A percentile compares a stretch with the other conserved stretches of the same genome.
Evolutionary conservation across 177 flowering plant genomes (phyloP).

Genomic region (Vitis hybrid): DNA sequence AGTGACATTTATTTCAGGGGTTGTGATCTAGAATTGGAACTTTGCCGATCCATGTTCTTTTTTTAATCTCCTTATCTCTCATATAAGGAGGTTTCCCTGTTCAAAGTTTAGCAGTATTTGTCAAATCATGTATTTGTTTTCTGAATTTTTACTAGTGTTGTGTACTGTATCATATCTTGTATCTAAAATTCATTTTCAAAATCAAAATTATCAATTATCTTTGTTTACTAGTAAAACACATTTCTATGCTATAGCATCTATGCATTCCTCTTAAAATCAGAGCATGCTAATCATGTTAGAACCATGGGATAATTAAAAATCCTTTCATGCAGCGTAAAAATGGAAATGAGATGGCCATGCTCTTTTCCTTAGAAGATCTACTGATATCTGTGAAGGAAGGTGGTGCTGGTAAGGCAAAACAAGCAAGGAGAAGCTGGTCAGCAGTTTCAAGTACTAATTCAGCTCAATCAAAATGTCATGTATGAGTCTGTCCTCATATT

Average conservation of each 20-base stretch:
- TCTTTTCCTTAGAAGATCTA: constrained; percentile 53
- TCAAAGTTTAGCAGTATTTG: no score
- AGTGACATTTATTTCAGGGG: no score
- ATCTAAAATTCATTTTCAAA: no score
- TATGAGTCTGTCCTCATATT: constrained; percentile 26
- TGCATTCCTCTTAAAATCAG: background rate
- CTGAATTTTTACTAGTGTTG: no score
- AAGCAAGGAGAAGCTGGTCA: constrained; percentile 24
- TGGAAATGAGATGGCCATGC: constrained; percentile 22
- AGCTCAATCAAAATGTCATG: constrained; percentile 40
- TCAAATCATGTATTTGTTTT: no score
- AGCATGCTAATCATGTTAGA: background rate
- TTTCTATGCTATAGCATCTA: background rate
- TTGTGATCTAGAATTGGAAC: no score
- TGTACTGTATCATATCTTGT: no score
- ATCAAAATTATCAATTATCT: background rate
- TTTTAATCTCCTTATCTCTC: no score
- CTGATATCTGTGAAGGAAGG: constrained; percentile 34
- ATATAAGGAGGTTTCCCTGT: no score
- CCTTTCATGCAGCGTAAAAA: constrained; percentile 28
- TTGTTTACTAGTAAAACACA: background rate
- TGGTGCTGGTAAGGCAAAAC: constrained; percentile 26
- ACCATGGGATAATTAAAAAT: background rate
- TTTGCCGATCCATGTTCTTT: no score
- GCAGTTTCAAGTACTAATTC: constrained; percentile 31